Percentiles rank a stretch among this genome's conserved stretches.
Conservation (phyloP, 75 land plant species). For the Cunninghamia lanceolata region DNA sequence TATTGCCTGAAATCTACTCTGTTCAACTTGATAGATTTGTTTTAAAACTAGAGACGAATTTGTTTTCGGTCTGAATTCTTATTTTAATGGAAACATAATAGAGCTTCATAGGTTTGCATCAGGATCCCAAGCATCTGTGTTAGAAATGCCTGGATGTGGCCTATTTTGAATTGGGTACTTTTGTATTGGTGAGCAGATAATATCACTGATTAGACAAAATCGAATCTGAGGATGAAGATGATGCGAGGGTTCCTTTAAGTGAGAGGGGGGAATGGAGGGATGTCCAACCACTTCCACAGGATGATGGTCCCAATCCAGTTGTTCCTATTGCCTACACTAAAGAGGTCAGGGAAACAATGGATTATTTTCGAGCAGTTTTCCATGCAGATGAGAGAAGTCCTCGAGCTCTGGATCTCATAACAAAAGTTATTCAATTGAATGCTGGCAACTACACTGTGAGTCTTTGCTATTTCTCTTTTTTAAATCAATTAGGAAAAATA, state of each 20-base stretch:
- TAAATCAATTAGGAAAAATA: neutral
- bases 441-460: constrained; percentile 93
- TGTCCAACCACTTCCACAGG: constrained; percentile 75
- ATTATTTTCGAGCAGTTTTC: constrained; percentile 85
- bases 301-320: too few relatives aligned
- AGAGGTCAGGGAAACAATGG: constrained; percentile 83
- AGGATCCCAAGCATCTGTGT: neutral
- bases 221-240: constrained; percentile 20
- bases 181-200: too few relatives aligned
- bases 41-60: too few relatives aligned
- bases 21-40: too few relatives aligned
- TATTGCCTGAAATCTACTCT: too few relatives aligned
- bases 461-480: neutral
- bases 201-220: too few relatives aligned
- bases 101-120: too few relatives aligned
- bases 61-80: too few relatives aligned
- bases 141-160: neutral
- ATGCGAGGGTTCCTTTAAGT: constrained; percentile 42
- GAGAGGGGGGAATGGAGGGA: constrained; percentile 78
- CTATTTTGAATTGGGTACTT: neutral
- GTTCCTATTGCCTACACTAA: constrained; percentile 80
- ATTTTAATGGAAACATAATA: too few relatives aligned
- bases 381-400: constrained; percentile 68
- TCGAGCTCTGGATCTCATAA: constrained; percentile 75
- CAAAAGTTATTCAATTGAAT: constrained; percentile 68